Evolutionary conservation across 441 rosid species (phyloP).

Genomic region (Viola pubescens): DNA sequence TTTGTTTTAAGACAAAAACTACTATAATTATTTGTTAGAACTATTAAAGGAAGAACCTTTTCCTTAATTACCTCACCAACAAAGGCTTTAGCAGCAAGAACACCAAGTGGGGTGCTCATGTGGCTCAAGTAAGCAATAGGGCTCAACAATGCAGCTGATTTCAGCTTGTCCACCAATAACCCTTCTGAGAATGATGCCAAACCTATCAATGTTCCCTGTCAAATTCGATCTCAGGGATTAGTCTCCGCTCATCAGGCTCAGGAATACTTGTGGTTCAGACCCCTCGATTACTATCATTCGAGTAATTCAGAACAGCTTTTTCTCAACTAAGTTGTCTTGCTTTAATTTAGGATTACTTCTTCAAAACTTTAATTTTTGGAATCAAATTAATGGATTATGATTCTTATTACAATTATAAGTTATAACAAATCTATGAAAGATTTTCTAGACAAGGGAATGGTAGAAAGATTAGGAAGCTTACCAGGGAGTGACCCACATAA

Average conservation of each 20-base stretch:
- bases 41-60: background rate
- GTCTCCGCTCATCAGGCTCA: no score
- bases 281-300: no score
- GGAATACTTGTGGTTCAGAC: no score
- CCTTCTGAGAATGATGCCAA: conserved; percentile 77
- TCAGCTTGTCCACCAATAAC: conserved; percentile 44
- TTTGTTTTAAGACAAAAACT: background rate
- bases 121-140: conserved; percentile 90
- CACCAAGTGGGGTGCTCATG: conserved; percentile 68
- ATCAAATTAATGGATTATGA: no score
- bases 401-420: no score
- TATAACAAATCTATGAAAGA: no score
- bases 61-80: conserved; percentile 57
- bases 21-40: background rate
- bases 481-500: conserved; percentile 89
- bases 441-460: background rate
- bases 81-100: conserved; percentile 55
- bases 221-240: background rate
- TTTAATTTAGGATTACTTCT: no score
- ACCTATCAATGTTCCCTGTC: conserved; percentile 74
- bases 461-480: conserved; percentile 16
- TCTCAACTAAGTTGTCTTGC: no score
- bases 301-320: no score
- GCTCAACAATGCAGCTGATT: conserved; percentile 67
- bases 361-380: no score